These are phyloP conservation scores for Lantana camara DNA, from an alignment of 257 asterid genomes.

Conservation along the genomic window DNA sequence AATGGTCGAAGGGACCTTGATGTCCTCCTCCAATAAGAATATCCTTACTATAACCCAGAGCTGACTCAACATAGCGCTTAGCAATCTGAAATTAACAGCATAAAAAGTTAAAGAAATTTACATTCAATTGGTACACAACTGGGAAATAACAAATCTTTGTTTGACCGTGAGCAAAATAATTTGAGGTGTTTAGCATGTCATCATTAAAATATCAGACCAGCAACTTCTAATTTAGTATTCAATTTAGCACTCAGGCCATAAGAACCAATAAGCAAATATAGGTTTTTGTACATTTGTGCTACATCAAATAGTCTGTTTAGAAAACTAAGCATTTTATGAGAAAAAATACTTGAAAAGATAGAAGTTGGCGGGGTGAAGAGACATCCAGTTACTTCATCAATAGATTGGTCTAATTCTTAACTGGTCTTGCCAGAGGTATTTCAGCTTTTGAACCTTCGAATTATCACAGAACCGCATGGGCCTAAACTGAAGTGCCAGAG, in stretches of 20 bases:
- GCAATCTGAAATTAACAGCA: slow-evolving; percentile 59
- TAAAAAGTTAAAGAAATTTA: not conserved
- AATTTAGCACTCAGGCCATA: not conserved
- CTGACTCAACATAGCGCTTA: slow-evolving; percentile 71
- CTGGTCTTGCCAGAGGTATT: not conserved
- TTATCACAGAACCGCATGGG: not conserved
- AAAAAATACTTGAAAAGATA: not conserved
- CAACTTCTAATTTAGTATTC: not conserved
- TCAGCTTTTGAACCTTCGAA: not conserved
- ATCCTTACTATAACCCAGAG: slow-evolving; percentile 80
- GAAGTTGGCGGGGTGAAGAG: not conserved
- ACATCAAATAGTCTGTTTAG: not conserved
- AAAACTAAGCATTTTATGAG: not conserved
- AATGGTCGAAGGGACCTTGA: slow-evolving; percentile 94
- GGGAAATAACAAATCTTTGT: slow-evolving; percentile 11
- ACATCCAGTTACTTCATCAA: slow-evolving; percentile 7
- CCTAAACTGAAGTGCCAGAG: slow-evolving; percentile 12
- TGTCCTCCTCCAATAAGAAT: slow-evolving; percentile 68
- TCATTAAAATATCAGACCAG: not conserved
- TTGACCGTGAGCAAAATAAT: not conserved
- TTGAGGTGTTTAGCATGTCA: not conserved
- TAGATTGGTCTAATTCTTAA: not conserved
- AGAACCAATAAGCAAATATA: not conserved
- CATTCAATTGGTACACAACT: slow-evolving; percentile 19
- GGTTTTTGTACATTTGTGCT: not conserved